Evolutionary conservation across 805 yeast species (phyloP).

Genomic region (Metschnikowia arizonensis): DNA sequence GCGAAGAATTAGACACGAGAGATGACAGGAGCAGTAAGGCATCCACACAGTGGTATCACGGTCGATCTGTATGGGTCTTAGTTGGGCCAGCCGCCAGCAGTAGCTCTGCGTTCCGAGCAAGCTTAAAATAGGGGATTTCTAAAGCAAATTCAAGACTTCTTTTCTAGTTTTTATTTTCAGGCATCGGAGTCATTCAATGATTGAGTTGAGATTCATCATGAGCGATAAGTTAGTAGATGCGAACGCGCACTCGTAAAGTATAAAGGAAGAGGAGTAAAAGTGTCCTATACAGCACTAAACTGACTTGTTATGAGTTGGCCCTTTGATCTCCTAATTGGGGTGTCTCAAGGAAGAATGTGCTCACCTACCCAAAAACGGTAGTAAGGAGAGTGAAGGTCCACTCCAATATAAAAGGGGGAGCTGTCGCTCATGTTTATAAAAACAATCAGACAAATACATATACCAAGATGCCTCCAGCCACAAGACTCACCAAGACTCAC

Average conservation of each 20-base stretch:
- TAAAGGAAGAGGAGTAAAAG: too few species aligned
- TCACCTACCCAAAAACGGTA: too few species aligned
- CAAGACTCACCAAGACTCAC: too few species aligned
- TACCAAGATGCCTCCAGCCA: too few species aligned
- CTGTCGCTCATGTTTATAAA: too few species aligned
- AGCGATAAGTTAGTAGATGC: background rate
- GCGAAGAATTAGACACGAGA: constrained; percentile 29
- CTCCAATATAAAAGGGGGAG: too few species aligned
- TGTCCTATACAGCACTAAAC: too few species aligned
- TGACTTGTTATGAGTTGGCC: too few species aligned
- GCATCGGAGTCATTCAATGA: constrained; percentile 14
- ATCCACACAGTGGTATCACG: constrained; percentile 25
- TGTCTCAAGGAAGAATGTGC: too few species aligned
- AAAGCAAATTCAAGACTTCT: constrained; percentile 15
- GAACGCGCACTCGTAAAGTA: constrained; percentile 6
- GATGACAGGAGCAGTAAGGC: constrained; percentile 23
- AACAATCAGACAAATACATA: too few species aligned
- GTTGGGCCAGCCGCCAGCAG: constrained; percentile 22
- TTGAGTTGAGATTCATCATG: constrained; percentile 11
- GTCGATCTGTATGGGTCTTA: constrained; percentile 35
- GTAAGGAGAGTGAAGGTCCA: too few species aligned
- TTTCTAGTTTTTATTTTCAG: constrained; percentile 13
- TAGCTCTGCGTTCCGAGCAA: constrained; percentile 20
- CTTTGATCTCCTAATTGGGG: too few species aligned
- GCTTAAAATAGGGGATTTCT: constrained; percentile 13